Base-by-base conservation (phyloP, 352 stramenopile genomes). In the Globisporangium splendens region DNA sequence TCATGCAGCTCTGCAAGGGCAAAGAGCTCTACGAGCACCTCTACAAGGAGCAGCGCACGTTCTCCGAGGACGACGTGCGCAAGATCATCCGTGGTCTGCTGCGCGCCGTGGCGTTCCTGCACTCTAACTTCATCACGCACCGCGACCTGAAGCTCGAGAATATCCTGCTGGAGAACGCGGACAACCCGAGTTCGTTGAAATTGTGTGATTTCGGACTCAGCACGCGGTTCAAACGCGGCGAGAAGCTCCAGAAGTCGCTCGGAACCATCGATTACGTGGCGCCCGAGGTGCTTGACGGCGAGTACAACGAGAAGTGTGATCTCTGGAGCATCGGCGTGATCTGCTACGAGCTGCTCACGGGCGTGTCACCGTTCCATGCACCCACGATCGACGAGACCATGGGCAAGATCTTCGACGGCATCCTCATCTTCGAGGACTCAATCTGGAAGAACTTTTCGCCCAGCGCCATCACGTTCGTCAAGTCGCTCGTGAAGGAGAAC, bases 71-170 rank as follows among this genome's bases (percentile, higher is more conserved):
- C 39, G 77, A 90, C 39, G 80, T 91, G 41, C 70, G 75, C 42
- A 72, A 74, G 39, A 75, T 93, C 48, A 83, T 95, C 49, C 72
- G 77, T 21, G 66, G 72, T 13, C 39, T 92, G 44, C 49, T 92
- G 12, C 65, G 77, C 46, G 81, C 83, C 0, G 51, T 93, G 2
- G 72, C 76, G 12, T 93, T 91, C 54, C 59, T 93, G 56, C 86
- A 95, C 70, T 88, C 80, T 8, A 89, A 91, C 44, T 86, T 83
- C 21, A 86, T 91, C 71, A 90, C 73, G 38, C 83, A 91, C 42
- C 77, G 85, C 3, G 85, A 94, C 60, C 58, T 94, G 12, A 94
- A 94, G 58, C 66, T 94, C 13, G 85, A 94, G 62, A 94, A 94
- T 48, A 54, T 95, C 50, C 54, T 95, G 51, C 64, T 95, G 13